A percentile compares a stretch with the other conserved stretches of the same genome.
These are phyloP conservation scores for Triticum monococcum DNA, from an alignment of 176 grass and related monocot species.

Conservation along the genomic window DNA sequence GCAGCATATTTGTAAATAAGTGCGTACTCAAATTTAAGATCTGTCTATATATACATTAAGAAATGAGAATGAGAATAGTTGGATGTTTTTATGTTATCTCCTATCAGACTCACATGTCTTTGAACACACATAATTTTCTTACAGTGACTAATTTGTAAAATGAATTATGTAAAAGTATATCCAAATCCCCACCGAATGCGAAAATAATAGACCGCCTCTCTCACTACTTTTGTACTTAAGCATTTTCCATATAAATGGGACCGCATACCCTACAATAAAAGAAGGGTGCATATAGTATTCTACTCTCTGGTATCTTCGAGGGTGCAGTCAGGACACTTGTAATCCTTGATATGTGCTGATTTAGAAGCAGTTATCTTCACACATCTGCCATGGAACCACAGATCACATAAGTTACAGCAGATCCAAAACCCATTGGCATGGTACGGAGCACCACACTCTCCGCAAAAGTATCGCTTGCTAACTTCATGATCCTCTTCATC, in stretches of 20 bases:
- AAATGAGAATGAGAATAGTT: too few relatives aligned
- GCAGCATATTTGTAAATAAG: too few relatives aligned
- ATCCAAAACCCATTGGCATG: conserved; percentile 12
- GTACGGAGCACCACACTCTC: background rate
- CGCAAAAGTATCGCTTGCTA: background rate
- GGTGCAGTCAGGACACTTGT: background rate
- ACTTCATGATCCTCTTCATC: background rate
- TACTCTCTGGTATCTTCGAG: background rate
- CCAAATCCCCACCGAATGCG: background rate
- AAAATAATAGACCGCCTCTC: background rate
- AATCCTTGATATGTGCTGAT: background rate
- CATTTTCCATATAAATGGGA: background rate
- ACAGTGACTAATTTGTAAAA: background rate
- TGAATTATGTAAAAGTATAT: background rate
- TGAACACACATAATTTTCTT: too few relatives aligned
- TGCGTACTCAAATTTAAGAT: too few relatives aligned
- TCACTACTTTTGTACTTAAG: background rate
- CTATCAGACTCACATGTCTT: too few relatives aligned
- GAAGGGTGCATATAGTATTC: background rate
- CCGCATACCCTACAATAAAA: background rate
- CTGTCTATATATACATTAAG: too few relatives aligned
- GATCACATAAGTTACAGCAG: background rate
- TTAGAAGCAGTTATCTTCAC: background rate
- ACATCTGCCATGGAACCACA: background rate
- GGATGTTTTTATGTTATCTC: too few relatives aligned